These are phyloP conservation scores for Scedosporium apiospermum DNA, from an alignment of 2,329 filamentous ascomycete species.

Conservation along the genomic window DNA sequence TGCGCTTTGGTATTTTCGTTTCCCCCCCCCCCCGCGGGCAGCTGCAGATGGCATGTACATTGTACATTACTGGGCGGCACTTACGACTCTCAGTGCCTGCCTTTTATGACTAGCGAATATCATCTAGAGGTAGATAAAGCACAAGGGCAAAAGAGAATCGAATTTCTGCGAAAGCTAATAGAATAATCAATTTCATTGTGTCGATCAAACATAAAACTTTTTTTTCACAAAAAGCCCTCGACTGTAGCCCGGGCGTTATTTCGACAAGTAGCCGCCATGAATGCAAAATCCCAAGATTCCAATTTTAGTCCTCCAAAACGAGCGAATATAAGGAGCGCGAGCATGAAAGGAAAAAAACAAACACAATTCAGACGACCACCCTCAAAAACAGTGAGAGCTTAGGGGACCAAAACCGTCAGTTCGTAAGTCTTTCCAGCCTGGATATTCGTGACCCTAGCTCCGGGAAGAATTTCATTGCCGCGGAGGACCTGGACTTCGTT, in stretches of 20 bases:
- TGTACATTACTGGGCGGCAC: no score
- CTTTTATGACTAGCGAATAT: no score
- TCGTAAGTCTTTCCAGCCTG: constrained; percentile 32
- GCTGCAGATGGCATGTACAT: no score
- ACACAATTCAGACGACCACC: not conserved
- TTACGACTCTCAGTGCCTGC: no score
- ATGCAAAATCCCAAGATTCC: not conserved
- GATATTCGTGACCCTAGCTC: constrained; percentile 30
- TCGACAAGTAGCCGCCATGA: not conserved
- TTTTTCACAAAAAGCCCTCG: not conserved
- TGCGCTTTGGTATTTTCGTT: no score
- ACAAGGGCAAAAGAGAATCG: not conserved
- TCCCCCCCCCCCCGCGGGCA: no score
- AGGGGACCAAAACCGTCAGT: constrained; percentile 24
- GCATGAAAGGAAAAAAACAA: not conserved
- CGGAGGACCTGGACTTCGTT: constrained; percentile 28
- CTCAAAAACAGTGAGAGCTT: not conserved
- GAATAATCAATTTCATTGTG: not conserved
- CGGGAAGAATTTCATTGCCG: constrained; percentile 27
- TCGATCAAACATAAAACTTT: not conserved
- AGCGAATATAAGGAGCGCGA: not conserved
- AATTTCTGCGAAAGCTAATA: not conserved
- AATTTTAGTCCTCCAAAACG: not conserved
- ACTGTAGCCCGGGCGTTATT: not conserved
- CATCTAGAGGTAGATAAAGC: no score